Base-by-base conservation (phyloP, 1,284 basidiomycete species). In the Anthracocystis panici-leucophaei region DNA sequence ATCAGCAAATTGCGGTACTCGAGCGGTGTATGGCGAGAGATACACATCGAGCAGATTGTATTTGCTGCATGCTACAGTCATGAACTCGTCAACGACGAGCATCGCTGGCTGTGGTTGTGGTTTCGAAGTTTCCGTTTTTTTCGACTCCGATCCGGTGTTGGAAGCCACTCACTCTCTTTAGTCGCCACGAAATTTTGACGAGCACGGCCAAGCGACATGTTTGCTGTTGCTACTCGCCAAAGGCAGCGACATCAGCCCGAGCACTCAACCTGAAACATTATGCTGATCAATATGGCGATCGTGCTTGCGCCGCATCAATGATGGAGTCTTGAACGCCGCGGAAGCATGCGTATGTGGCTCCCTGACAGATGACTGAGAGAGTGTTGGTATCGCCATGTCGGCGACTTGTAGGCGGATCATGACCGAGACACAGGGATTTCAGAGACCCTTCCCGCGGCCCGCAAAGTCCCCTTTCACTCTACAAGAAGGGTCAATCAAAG, bases 161-260 rank as follows among this genome's bases (percentile, higher is more conserved):
- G 35, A 38, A 31, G 25, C 27, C 27, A 23, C 5, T 29, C n/a
- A 27, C 27, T 27, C 29, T 20, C 16, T 18, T 20, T 53, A 46
- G 61, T 57, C 54, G 54, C 61, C 54, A 54, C 45, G 49, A 63
- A 51, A 54, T 54, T 38, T 44, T 33, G 27, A 31, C 52, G 41
- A 55, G 51, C 51, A 41, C 38, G 41, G 50, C 50, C 50, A 51
- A 25, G 49, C 49, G 49, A 23, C 5, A n/a, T n/a, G n/a, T n/a
- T 27, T n/a, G 25, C 20, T 23, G 7, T 5, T 27, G 5, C 27
- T 48, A 1, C 7, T 46, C 45, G 45, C 45, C 8, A 46, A 45
- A 46, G 7, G 4, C 41, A 21, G 41, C 18, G 41, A n/a, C 5
- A 20, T 20, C 8, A 42, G 18, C n/a, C n/a, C 7, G 1, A 42